Evolutionary conservation across 2,329 filamentous ascomycete species (phyloP).

Genomic region (Hypoxylon rubiginosum): DNA sequence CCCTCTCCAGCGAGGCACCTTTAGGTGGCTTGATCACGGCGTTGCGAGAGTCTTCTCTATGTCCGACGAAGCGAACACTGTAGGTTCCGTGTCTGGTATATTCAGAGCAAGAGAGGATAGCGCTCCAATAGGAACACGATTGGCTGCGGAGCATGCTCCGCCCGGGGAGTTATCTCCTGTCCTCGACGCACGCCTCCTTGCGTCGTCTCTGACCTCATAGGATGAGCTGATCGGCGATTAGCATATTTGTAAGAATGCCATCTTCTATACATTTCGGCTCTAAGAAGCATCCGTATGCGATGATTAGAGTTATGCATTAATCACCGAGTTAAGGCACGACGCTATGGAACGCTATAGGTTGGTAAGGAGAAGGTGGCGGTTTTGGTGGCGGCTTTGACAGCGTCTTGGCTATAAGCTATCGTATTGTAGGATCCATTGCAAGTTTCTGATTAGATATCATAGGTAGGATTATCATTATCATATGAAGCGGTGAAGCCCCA

Average conservation of each 20-base stretch:
- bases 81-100: background rate
- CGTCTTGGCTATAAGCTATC: constrained; percentile 2
- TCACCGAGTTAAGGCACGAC: too few species aligned
- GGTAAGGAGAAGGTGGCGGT: background rate
- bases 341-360: background rate
- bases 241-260: background rate
- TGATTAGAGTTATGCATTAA: background rate
- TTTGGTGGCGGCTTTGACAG: background rate
- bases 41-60: background rate
- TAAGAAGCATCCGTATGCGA: too few species aligned
- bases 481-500: constrained; percentile 1
- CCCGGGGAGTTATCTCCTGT: background rate
- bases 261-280: background rate
- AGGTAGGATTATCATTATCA: too few species aligned
- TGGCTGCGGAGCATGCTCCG: background rate
- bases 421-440: background rate
- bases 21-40: background rate
- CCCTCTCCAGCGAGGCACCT: background rate
- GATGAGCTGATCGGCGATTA: background rate
- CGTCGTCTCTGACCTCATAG: constrained; percentile 10
- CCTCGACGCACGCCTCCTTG: constrained; percentile 13
- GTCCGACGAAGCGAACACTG: background rate
- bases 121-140: background rate
- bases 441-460: constrained; percentile 8
- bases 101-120: background rate